Evolutionary conservation across 257 asterid genomes (phyloP).

Genomic region (Petrea volubilis): DNA sequence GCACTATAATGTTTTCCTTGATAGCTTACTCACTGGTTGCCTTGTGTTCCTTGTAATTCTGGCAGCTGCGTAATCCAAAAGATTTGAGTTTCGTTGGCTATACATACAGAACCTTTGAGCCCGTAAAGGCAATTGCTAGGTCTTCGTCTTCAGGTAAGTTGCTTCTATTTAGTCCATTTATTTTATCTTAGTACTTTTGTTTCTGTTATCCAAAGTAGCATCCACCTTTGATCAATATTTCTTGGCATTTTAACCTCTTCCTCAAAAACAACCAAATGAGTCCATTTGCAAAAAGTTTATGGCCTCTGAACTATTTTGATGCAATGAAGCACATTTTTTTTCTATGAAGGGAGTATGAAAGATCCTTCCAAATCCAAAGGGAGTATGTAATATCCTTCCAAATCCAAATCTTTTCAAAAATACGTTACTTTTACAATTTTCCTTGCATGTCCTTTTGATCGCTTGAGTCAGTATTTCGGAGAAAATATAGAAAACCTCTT

Average conservation of each 20-base stretch:
- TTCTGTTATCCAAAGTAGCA: background rate
- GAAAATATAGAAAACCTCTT: no score
- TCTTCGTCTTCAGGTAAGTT: constrained; percentile 43
- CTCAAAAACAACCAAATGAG: background rate
- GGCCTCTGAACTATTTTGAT: background rate
- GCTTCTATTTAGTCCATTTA: background rate
- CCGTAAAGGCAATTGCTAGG: constrained; percentile 54
- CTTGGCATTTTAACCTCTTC: background rate
- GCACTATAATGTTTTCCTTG: background rate
- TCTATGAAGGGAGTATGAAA: background rate
- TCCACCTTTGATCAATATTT: background rate
- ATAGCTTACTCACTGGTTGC: background rate
- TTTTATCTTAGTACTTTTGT: background rate
- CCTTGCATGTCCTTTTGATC: no score
- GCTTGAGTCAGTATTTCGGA: background rate
- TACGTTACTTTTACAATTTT: no score
- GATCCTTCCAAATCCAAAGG: background rate
- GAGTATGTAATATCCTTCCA: no score
- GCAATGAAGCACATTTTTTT: background rate
- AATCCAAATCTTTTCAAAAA: background rate
- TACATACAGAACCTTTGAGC: constrained; percentile 76
- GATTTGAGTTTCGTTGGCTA: constrained; percentile 77
- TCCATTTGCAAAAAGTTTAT: background rate
- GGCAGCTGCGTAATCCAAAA: constrained; percentile 57
- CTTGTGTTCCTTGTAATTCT: constrained; percentile 13